These are phyloP conservation scores for Coniochaeta sp. DNA, from an alignment of 2,329 filamentous ascomycete species.

Conservation along the genomic window DNA sequence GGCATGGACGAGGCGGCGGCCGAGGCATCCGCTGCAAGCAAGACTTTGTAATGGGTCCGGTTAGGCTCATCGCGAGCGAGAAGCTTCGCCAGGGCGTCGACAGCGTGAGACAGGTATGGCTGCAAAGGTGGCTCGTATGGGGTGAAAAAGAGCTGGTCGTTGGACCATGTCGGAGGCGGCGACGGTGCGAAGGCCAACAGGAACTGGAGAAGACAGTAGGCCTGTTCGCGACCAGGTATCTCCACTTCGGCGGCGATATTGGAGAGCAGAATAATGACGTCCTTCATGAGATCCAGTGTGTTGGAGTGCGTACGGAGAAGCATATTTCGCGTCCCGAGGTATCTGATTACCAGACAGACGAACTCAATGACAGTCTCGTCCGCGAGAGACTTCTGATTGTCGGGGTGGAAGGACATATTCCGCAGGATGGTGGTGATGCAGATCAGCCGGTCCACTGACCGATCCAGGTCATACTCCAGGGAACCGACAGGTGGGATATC, in stretches of 20 bases:
- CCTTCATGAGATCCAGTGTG: slow-evolving; percentile 95
- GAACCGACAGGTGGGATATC: slow-evolving; percentile 70
- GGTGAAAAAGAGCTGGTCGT: slow-evolving; percentile 65
- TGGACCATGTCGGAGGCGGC: slow-evolving; percentile 54
- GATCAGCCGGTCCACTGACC: slow-evolving; percentile 78
- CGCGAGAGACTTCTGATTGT: slow-evolving; percentile 68
- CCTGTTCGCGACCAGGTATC: slow-evolving; percentile 80
- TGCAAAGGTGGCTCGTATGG: slow-evolving; percentile 76
- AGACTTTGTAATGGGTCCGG: slow-evolving; percentile 70
- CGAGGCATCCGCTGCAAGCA: slow-evolving; percentile 68
- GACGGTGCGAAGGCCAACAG: slow-evolving; percentile 82
- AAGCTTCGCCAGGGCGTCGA: slow-evolving; percentile 86
- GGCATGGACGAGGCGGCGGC: slow-evolving; percentile 42
- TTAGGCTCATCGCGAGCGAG: slow-evolving; percentile 93
- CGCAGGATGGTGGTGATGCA: slow-evolving; percentile 89
- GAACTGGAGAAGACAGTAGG: slow-evolving; percentile 79
- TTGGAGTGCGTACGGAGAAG: slow-evolving; percentile 76
- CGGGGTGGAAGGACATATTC: slow-evolving; percentile 79
- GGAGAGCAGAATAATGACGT: slow-evolving; percentile 80
- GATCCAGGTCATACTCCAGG: slow-evolving; percentile 72
- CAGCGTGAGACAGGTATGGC: slow-evolving; percentile 79
- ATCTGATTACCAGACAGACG: slow-evolving; percentile 73
- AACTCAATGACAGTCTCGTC: slow-evolving; percentile 76
- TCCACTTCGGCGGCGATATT: slow-evolving; percentile 79
- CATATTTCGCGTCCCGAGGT: slow-evolving; percentile 83